Base-by-base conservation (phyloP, 2,329 filamentous ascomycete species). In the Fusarium penzigii region DNA sequence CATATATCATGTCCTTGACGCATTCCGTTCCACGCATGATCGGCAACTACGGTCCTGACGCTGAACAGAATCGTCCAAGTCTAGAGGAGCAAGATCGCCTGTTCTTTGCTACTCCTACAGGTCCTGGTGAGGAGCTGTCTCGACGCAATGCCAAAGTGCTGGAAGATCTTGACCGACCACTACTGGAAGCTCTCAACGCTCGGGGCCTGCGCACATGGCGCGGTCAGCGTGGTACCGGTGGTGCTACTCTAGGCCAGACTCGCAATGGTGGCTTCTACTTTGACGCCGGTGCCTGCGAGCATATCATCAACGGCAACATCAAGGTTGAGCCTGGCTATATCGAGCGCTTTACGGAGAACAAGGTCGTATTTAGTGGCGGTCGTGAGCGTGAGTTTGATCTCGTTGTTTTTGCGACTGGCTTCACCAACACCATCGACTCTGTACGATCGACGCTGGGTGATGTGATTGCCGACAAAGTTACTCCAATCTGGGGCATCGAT, bases 51-150 rank as follows among this genome's bases (percentile, higher is more conserved):
- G 58, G 50, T 20, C 58, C 58, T 11, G 48, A 52, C 14, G 25
- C 41, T 3, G 38, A 59, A 8, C 48, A 80, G 58, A 78, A 80
- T 48, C 65, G 81, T 14, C 84, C 84, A 0, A 56, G 60, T 2
- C 77, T 87, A 59, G 76, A 77, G 29, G 82, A 59, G 80, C 6
- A 70, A 78, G 55, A 73, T 75, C 14, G 65, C 53, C 3, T 87
- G 67, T 75, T 2, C 66, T 85, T 47, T 83, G 81, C 65, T 83
- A 87, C 55, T 77, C 78, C 45, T 60, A 70, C 67, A 17, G 84
- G 84, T 0, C 78, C 81, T 1, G 76, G 83, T 61, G 74, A 53
- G 36, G 59, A 58, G 34, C 44, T 58, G 12, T 12, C 16, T 14
- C 34, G 47, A 12, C 49, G 56, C 38, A 53, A 45, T 16, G 56